phyloP scores from a whole-genome alignment of 1,284 basidiomycete species.

The Puccinia horiana region DNA sequence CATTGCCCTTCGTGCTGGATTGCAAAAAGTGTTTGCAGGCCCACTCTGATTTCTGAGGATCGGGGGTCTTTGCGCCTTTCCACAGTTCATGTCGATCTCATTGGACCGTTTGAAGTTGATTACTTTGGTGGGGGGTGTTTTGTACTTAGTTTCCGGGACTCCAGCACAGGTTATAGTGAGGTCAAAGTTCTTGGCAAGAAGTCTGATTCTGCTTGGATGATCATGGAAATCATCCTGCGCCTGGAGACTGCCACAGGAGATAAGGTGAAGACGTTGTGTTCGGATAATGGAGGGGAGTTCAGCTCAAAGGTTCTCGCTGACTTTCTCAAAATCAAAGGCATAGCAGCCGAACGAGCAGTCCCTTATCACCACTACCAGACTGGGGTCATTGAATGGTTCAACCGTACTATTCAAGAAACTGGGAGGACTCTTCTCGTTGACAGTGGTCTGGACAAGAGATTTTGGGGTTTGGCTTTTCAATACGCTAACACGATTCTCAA shows the following conservation, averaged over 20 bases:
- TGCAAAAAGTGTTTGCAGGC: background rate
- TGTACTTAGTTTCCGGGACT: background rate
- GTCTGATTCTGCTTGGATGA: background rate
- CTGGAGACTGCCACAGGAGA: background rate
- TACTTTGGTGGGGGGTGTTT: background rate
- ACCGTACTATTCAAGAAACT: slow-evolving; percentile 1
- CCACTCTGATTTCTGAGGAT: background rate
- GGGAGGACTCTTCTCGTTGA: background rate
- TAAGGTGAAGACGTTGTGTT: background rate
- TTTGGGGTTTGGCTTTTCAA: slow-evolving; percentile 17
- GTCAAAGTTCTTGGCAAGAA: background rate
- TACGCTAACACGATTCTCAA: slow-evolving; percentile 5
- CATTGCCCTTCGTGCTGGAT: background rate
- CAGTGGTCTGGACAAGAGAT: background rate
- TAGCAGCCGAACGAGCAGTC: background rate
- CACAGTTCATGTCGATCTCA: background rate
- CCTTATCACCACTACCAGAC: slow-evolving; percentile 29
- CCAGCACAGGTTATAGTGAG: background rate
- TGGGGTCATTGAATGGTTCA: slow-evolving; percentile 8
- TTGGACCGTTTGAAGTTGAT: slow-evolving; percentile 5
- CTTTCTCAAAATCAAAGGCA: background rate
- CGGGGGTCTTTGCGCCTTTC: background rate
- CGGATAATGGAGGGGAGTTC: slow-evolving; percentile 16
- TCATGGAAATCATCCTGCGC: background rate
- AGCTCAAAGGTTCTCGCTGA: background rate